phyloP scores from a whole-genome alignment of 306 rosid species.

The Quercus suber region DNA sequence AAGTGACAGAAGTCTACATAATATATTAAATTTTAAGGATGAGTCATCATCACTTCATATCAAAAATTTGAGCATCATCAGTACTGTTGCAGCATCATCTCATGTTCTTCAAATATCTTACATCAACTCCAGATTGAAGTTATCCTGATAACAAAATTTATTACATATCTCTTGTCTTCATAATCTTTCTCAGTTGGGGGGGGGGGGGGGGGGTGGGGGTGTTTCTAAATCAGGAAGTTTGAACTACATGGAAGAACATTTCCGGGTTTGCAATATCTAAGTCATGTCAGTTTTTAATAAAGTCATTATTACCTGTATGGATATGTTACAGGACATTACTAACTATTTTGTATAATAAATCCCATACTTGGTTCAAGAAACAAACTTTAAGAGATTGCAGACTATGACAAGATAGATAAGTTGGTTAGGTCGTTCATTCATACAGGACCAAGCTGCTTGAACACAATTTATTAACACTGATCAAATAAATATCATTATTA shows the following conservation, averaged over 20 bases:
- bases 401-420: constrained; percentile 4
- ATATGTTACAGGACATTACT: not conserved
- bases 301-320: not conserved
- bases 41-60: not conserved
- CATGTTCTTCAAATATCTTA: not conserved
- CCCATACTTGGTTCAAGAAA: not conserved
- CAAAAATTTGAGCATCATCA: not conserved
- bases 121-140: not conserved
- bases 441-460: not conserved
- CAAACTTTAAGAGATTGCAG: not conserved
- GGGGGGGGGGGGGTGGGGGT: no score
- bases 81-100: not conserved
- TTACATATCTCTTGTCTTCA: not conserved
- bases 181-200: not conserved
- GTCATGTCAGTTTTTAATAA: not conserved
- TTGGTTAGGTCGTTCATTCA: not conserved
- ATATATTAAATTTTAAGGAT: not conserved
- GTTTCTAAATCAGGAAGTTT: not conserved
- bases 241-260: not conserved
- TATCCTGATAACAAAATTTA: not conserved
- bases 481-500: constrained; percentile 6
- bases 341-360: not conserved
- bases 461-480: not conserved
- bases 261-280: not conserved
- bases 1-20: not conserved